Evolutionary conservation across 2,329 filamentous ascomycete genomes (phyloP), one percentile per base, ranked within the genome.

Genomic region (Fusarium lateritium): DNA sequence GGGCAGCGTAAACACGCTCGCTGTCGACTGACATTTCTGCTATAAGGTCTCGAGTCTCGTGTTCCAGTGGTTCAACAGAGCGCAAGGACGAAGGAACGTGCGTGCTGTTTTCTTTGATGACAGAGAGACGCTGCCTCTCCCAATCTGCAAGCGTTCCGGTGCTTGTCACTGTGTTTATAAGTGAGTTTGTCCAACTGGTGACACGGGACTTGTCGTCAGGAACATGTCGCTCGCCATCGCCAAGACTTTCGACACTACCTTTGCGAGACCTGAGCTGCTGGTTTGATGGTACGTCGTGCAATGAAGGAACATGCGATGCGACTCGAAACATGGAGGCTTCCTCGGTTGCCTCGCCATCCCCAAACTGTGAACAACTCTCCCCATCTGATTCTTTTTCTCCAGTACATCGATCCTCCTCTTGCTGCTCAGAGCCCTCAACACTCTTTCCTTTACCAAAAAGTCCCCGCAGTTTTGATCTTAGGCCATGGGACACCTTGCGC

Each of bases 131-230:
- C 71, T 91, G 85, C 19, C 81, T 76, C 62, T 87, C 82, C 82
- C 85, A 79, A 62, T 86, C 83, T 2, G 75, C 78, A 56, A 74
- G 73, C 6, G 50, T 60, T 19, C 61, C 78, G 44, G 83, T 61
- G 76, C 79, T 87, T 7, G 84, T 78, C 4, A 86, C 84, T 4
- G 86, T 88, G 58, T 85, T 85, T 3, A 84, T 82, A 2, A 86
- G 87, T 1, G 91, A 92, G 64, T 89, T 88, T 6, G 86, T 86
- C 91, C 91, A 93, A 76, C 91, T 94, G 3, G 91, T 92, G 51
- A 92, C 87, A 22, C 91, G 81, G n/a, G 89, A 91, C 67, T 82
- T 86, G 21, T 88, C 85, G 39, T 87, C 85, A 15, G 78, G 81
- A 2, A 72, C 73, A 51, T 78, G 78, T 40, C 76, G 78, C 36